Evolutionary conservation across 805 yeast species (phyloP).

Genomic region (Candida maesae): DNA sequence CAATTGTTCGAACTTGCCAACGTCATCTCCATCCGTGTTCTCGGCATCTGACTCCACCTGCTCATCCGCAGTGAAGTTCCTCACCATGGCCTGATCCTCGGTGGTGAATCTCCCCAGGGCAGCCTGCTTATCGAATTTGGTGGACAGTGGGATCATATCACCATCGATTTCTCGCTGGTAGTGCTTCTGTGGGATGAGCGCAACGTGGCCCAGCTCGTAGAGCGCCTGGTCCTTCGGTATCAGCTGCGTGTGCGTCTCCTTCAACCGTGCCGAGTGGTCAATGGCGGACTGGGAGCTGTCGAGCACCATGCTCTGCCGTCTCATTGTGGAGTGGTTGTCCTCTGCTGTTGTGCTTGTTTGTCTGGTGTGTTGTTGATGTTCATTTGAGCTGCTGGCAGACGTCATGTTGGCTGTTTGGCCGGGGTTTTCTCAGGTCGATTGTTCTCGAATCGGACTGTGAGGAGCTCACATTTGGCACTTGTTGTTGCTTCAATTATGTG

Average conservation of each 20-base stretch:
- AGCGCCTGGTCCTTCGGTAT: conserved; percentile 16
- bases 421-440: too few species aligned
- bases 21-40: too few species aligned
- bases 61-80: conserved; percentile 5
- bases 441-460: too few species aligned
- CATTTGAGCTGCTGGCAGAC: too few species aligned
- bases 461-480: too few species aligned
- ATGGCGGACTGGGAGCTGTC: background rate
- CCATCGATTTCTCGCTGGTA: conserved; percentile 19
- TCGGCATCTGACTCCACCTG: too few species aligned
- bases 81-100: background rate
- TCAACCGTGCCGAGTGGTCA: background rate
- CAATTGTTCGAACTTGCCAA: conserved; percentile 11
- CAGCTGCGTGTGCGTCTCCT: conserved; percentile 1
- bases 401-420: too few species aligned
- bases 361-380: too few species aligned
- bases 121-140: conserved; percentile 25
- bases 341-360: too few species aligned
- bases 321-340: background rate
- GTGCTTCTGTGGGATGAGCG: conserved; percentile 16
- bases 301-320: background rate
- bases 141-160: conserved; percentile 20
- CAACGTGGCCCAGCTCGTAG: conserved; percentile 12
- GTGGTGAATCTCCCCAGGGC: conserved; percentile 17
- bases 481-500: too few species aligned